Evolutionary conservation across 805 yeast genomes (phyloP).

Genomic region (Grigorovia yakushimaensis): DNA sequence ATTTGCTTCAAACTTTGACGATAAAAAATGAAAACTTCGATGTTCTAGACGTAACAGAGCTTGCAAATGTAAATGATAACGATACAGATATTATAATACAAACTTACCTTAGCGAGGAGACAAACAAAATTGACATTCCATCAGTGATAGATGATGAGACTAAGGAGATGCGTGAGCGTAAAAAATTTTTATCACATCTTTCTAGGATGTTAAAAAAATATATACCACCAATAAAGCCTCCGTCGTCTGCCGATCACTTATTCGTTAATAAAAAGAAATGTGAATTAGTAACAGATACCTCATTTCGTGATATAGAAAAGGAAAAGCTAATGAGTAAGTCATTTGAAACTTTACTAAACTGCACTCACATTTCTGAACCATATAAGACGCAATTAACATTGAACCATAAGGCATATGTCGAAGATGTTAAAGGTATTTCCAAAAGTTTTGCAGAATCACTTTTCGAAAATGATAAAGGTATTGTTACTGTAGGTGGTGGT

Average conservation of each 20-base stretch:
- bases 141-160: not conserved
- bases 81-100: too few relatives aligned
- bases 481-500: conserved; percentile 70
- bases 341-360: conserved; percentile 1
- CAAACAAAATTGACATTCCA: not conserved
- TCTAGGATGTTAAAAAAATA: not conserved
- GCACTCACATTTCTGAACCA: conserved; percentile 1
- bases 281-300: not conserved
- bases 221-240: not conserved
- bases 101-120: not conserved
- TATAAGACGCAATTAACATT: not conserved
- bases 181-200: not conserved
- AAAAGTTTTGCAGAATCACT: not conserved
- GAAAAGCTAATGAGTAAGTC: not conserved
- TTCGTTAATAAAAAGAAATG: not conserved
- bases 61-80: too few relatives aligned
- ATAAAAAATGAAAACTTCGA: too few relatives aligned
- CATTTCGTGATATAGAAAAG: not conserved
- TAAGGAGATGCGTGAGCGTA: not conserved
- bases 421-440: not conserved
- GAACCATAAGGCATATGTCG: conserved; percentile 1
- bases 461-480: conserved; percentile 41
- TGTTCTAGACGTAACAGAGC: too few relatives aligned
- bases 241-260: not conserved
- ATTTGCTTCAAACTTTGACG: too few relatives aligned